Evolutionary conservation across 116 monocot species (phyloP), one percentile per base, ranked within the genome.

Genomic region (Posidonia oceanica): DNA sequence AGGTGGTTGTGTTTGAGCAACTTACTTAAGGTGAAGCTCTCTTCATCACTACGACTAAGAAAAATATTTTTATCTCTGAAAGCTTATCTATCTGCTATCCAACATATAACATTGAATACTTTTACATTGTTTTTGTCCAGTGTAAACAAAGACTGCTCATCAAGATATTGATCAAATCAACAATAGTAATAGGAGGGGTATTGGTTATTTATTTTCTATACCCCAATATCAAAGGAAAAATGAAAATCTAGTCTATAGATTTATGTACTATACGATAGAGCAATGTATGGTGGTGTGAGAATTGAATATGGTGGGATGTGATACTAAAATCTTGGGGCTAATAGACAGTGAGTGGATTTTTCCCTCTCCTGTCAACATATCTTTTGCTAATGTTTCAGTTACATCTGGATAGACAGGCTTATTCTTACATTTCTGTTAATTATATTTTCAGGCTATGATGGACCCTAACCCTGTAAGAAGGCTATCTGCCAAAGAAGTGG

Each of bases 391-490:
- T 12, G 10, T 14, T 38, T 18, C 48, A 39, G 3, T 13, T 36
- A 21, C 13, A 29, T 14, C 17, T 37, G 5, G 62, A 14, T 36
- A 10, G 1, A 36, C 37, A 39, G 44, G 8, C 54, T 56, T 42
- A 61, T 60, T 36, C 53, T 36, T 69, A 17, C n/a, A 7, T 61
- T 59, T 38, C 38, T 61, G 14, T 52, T 17, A 18, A 3, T 10
- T 59, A 37, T 42, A 23, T 52, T 67, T 77, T 62, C 80, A 94
- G 94, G 82, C 80, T n/a, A 95, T 95, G 95, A 95, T 95, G 86
- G 86, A 91, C 69, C 91, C 95, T 48, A 80, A 95, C 71, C 95
- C 95, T 11, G 14, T 69, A 16, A 95, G 63, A 76, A 81, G 95
- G 13, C 95, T 91, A 55, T 86, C 95, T 54, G 95, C 91, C 8